Evolutionary conservation across 78 protist species (phyloP).

Genomic region (slime mould (Dictyostelium discoideum)): DNA sequence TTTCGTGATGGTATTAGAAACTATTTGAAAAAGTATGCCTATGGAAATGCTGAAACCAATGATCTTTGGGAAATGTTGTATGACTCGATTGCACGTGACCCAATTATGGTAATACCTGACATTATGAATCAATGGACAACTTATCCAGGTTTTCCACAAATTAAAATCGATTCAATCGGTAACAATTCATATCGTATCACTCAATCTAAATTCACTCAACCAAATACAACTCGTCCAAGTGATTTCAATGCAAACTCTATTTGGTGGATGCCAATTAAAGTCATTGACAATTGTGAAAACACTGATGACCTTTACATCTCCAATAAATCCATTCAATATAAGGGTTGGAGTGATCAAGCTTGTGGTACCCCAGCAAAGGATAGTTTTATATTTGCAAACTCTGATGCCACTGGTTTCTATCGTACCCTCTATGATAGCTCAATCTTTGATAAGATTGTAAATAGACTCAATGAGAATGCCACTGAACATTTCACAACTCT

Average conservation of each 20-base stretch:
- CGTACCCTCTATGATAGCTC: background rate
- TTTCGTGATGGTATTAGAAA: conserved; percentile 84
- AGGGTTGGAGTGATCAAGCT: background rate
- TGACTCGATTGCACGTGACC: background rate
- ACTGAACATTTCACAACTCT: background rate
- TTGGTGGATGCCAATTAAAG: conserved; percentile 42
- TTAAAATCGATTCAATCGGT: background rate
- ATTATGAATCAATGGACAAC: conserved; percentile 53
- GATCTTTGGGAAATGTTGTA: conserved; percentile 44
- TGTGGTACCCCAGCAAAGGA: background rate
- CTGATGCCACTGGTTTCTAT: conserved; percentile 17
- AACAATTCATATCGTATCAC: background rate
- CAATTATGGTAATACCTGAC: background rate
- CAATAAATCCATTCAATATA: background rate
- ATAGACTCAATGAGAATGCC: background rate
- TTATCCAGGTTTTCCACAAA: conserved; percentile 31
- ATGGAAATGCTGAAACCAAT: conserved; percentile 82
- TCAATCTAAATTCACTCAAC: conserved; percentile 21
- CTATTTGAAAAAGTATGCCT: conserved; percentile 78
- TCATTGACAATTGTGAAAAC: background rate
- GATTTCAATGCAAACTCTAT: background rate
- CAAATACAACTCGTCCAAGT: background rate
- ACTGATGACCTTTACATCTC: background rate
- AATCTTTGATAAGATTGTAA: background rate
- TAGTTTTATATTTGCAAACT: background rate